Evolutionary conservation across 129 eudicot species (phyloP), one percentile per base, ranked within the genome.

Genomic region (Flaveria brownii): DNA sequence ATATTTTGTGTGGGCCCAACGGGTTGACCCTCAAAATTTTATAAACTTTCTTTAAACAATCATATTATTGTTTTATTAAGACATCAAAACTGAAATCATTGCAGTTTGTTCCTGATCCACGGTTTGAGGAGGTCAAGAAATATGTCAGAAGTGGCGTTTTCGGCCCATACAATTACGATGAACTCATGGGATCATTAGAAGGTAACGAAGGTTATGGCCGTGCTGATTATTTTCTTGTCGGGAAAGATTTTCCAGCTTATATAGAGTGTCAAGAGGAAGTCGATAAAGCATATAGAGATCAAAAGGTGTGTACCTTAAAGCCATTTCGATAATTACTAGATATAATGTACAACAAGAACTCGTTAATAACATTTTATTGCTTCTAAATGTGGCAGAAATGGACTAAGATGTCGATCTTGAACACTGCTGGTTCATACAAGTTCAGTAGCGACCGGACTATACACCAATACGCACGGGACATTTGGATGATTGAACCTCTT

Each of bases 191-290:
- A n/a, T 88, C 93, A 3, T 85, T 88, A 60, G 93, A 88, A 81
- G 93, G 90, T 79, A 86, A 88, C 25, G 90, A 88, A 84, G 93
- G 90, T 28, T 86, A 86, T 77, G 93, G 93, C 22, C 93, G 88
- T 26, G 93, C 90, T 68, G 93, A 88, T 82, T 88, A 88, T 72
- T 88, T 88, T 77, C 88, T 88, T 42, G 93, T 88, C 8, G 93
- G 93, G 51, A 83, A 88, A 84, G 93, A 86, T 82, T 88, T 88
- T 71, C 90, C 93, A n/a, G 83, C 85, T 70, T 88, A 88, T 70
- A 79, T 86, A 16, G 93, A 88, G 79, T 86, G 90, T 78, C 93
- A 88, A 52, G 90, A 86, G 50, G 66, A 88, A 73, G 93, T 88
- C 16, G 93, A 88, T 59, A 69, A 82, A 59, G 90, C 93, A 13